Evolutionary conservation across 2,329 filamentous ascomycete species (phyloP).

Genomic region (Penicillium italicum): DNA sequence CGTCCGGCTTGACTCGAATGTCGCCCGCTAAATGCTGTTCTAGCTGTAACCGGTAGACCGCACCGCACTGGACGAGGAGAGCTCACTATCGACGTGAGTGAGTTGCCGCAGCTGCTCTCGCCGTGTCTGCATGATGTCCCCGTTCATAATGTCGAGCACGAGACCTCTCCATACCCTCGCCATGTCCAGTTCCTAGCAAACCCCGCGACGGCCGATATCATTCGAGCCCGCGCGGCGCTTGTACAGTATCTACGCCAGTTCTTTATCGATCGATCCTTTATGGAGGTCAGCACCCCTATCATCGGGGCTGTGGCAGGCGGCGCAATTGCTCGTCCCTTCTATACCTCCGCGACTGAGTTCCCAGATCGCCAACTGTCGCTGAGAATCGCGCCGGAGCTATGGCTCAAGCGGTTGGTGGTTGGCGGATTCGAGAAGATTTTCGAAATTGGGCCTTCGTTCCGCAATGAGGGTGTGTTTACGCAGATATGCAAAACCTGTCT

Average conservation of each 20-base stretch:
- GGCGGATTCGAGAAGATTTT: slow-evolving; percentile 86
- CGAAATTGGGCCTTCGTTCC: slow-evolving; percentile 87
- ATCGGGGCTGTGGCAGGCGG: slow-evolving; percentile 79
- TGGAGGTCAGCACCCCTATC: slow-evolving; percentile 89
- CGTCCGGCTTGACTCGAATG: slow-evolving; percentile 7
- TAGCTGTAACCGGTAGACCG: slow-evolving; percentile 67
- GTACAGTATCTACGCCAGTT: slow-evolving; percentile 70
- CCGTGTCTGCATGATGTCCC: slow-evolving; percentile 80
- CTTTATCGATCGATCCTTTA: slow-evolving; percentile 67
- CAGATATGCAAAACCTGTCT: neutral
- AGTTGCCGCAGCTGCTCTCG: slow-evolving; percentile 68
- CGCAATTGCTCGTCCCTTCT: slow-evolving; percentile 80
- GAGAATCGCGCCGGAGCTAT: slow-evolving; percentile 89
- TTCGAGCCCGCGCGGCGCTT: slow-evolving; percentile 71
- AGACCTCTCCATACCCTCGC: slow-evolving; percentile 70
- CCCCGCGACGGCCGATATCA: slow-evolving; percentile 60
- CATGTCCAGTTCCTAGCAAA: slow-evolving; percentile 86
- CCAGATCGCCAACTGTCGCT: slow-evolving; percentile 68
- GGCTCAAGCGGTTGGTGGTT: slow-evolving; percentile 86
- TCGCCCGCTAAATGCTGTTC: slow-evolving; percentile 8
- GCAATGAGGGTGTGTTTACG: slow-evolving; percentile 69
- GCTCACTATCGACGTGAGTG: slow-evolving; percentile 65
- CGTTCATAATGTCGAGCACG: slow-evolving; percentile 63
- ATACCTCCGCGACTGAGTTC: slow-evolving; percentile 74
- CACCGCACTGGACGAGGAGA: slow-evolving; percentile 69